phyloP scores from a whole-genome alignment of 768 basidiomycete species.

The Mycena rosella region DNA sequence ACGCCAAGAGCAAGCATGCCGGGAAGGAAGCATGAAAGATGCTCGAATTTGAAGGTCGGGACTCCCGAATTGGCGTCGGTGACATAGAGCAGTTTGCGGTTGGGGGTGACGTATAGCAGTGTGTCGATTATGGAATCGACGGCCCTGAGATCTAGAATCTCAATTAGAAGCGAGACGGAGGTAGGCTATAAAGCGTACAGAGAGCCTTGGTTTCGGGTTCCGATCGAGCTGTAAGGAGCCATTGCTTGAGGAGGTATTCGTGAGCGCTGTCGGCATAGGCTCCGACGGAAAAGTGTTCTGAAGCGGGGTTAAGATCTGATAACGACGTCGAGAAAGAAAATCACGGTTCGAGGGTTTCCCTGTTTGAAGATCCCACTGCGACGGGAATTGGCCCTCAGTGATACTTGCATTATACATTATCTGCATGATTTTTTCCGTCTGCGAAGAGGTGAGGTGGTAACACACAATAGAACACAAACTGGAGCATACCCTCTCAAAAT shows the following conservation, averaged over 20 bases:
- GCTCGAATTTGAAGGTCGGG: constrained; percentile 66
- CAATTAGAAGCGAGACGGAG: neutral
- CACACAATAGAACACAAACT: constrained; percentile 31
- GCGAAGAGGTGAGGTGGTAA: constrained; percentile 52
- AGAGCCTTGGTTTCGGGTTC: constrained; percentile 63
- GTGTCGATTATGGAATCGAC: constrained; percentile 67
- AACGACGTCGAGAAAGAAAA: neutral
- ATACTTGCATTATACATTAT: constrained; percentile 61
- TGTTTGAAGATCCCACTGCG: constrained; percentile 59
- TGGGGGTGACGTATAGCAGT: constrained; percentile 69
- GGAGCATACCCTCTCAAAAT: constrained; percentile 59
- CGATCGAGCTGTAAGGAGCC: constrained; percentile 60
- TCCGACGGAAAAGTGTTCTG: constrained; percentile 64
- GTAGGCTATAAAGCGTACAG: constrained; percentile 56
- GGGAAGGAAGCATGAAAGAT: constrained; percentile 78
- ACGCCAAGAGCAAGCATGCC: constrained; percentile 76
- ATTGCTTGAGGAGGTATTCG: constrained; percentile 78
- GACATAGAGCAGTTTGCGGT: constrained; percentile 71
- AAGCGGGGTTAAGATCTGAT: neutral
- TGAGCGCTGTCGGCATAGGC: constrained; percentile 74
- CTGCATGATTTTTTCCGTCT: constrained; percentile 61
- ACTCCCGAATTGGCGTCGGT: constrained; percentile 58
- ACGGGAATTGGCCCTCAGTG: constrained; percentile 67
- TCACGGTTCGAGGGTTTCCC: constrained; percentile 62
- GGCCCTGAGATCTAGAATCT: constrained; percentile 56